Conservation (phyloP, 495 filamentous ascomycete genomes). For the Trichoderma parareesei region DNA sequence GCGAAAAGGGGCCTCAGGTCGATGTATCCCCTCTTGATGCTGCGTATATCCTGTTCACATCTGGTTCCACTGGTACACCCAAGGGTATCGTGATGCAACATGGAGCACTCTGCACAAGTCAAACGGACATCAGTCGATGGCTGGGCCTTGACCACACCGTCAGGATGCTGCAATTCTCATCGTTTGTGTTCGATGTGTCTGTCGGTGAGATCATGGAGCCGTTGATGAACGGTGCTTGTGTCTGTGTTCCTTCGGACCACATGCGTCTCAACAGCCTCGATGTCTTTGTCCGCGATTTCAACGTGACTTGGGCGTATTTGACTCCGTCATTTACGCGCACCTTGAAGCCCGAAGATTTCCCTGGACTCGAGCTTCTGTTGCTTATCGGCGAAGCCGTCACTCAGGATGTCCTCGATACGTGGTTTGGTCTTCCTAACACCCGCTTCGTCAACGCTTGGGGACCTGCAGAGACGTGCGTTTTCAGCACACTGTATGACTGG, state of each 20-base stretch:
- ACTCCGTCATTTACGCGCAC: slow-evolving; percentile 13
- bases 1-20: slow-evolving; percentile 1
- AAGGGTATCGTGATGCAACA: slow-evolving; percentile 6
- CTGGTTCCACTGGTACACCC: neutral
- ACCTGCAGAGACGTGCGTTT: slow-evolving; percentile 35
- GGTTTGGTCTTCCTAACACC: slow-evolving; percentile 6
- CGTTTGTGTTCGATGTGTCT: slow-evolving; percentile 45
- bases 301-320: slow-evolving; percentile 13
- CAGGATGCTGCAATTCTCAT: slow-evolving; percentile 24
- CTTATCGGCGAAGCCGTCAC: slow-evolving; percentile 18
- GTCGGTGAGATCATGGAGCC: slow-evolving; percentile 2
- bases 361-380: slow-evolving; percentile 16
- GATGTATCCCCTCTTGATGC: neutral
- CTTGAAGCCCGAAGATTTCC: slow-evolving; percentile 16
- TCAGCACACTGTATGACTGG: slow-evolving; percentile 27
- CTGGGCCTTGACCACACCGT: slow-evolving; percentile 3
- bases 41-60: neutral
- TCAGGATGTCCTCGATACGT: slow-evolving; percentile 10
- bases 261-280: slow-evolving; percentile 7
- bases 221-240: neutral
- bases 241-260: slow-evolving; percentile 7
- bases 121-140: neutral
- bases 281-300: slow-evolving; percentile 17
- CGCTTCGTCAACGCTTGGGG: slow-evolving; percentile 47
- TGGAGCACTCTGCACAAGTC: neutral